These are phyloP conservation scores for Salix exigua DNA, from an alignment of 345 rosid genomes.

Conservation along the genomic window DNA sequence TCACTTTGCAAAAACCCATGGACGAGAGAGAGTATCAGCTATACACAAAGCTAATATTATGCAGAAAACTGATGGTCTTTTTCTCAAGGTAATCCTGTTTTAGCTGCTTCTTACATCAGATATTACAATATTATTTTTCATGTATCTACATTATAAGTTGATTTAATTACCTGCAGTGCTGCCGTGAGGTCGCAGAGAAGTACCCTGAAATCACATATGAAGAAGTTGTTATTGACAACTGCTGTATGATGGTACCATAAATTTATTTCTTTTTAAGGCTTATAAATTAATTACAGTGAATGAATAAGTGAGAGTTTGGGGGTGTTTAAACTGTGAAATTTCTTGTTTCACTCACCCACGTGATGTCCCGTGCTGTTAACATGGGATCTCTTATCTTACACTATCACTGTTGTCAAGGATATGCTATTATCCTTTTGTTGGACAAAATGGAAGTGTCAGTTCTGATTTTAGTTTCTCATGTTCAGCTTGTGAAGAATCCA, in stretches of 20 bases:
- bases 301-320: background rate
- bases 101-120: background rate
- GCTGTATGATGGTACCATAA: constrained; percentile 92
- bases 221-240: constrained; percentile 99
- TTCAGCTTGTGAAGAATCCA: constrained; percentile 98
- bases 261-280: background rate
- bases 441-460: constrained; percentile 8
- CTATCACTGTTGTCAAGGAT: too few species aligned
- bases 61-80: constrained; percentile 99
- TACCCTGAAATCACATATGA: constrained; percentile 91
- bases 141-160: background rate
- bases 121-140: background rate
- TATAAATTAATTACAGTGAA: background rate
- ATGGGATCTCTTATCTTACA: background rate
- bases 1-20: constrained; percentile 92
- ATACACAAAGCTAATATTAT: constrained; percentile 97
- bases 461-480: constrained; percentile 13
- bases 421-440: background rate
- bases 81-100: constrained; percentile 59
- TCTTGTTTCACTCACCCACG: background rate
- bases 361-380: background rate
- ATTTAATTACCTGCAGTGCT: constrained; percentile 59
- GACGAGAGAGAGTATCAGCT: constrained; percentile 93
- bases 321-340: background rate
- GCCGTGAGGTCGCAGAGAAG: constrained; percentile 98